Evolutionary conservation across 179 eudicot genomes (phyloP).

Genomic region (Amaranthus tricolor): DNA sequence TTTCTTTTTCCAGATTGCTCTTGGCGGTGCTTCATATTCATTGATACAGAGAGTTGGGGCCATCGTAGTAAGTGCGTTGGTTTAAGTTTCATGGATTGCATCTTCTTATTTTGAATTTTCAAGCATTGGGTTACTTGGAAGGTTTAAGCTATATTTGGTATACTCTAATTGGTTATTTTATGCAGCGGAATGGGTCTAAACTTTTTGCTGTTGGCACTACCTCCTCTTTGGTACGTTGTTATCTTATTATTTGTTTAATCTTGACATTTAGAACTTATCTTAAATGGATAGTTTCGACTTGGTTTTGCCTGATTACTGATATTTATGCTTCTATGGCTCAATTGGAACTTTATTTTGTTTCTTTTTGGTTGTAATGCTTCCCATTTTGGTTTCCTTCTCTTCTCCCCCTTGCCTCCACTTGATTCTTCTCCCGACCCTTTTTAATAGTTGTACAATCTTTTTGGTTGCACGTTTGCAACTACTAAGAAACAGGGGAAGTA

Average conservation of each 20-base stretch:
- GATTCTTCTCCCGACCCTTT: too few species aligned
- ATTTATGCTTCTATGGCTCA: neutral
- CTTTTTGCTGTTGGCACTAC: slow-evolving; percentile 85
- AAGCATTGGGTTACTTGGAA: neutral
- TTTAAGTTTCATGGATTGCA: neutral
- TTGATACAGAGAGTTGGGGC: slow-evolving; percentile 80
- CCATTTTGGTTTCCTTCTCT: too few species aligned
- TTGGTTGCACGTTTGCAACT: too few species aligned
- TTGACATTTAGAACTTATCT: too few species aligned
- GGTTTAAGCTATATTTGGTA: slow-evolving; percentile 11
- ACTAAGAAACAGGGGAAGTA: too few species aligned
- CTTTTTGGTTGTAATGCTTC: neutral
- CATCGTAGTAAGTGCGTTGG: slow-evolving; percentile 52
- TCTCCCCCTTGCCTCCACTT: too few species aligned
- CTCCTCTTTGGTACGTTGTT: slow-evolving; percentile 70
- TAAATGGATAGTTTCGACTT: too few species aligned
- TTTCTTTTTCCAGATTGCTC: slow-evolving; percentile 52
- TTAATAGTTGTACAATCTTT: too few species aligned
- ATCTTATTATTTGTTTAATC: too few species aligned
- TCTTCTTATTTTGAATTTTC: neutral
- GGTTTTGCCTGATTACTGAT: neutral
- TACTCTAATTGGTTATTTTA: slow-evolving; percentile 15
- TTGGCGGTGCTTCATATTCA: slow-evolving; percentile 74
- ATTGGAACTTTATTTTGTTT: neutral
- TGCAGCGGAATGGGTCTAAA: slow-evolving; percentile 88